Base-by-base conservation (phyloP, 768 basidiomycete species). In the Tulasnella sp. region DNA sequence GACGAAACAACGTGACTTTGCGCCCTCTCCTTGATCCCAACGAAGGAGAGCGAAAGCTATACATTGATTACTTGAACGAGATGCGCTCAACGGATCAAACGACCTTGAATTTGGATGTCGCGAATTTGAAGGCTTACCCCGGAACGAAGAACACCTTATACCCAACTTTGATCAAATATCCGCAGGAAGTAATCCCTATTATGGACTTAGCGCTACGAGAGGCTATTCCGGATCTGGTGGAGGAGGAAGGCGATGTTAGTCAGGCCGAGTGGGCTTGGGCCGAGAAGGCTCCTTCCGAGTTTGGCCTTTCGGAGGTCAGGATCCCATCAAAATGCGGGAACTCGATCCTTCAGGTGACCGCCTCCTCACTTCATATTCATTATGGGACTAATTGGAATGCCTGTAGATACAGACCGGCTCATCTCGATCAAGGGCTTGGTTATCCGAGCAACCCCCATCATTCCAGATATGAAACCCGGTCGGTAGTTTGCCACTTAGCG, bases 191-290 rank as follows among this genome's bases (percentile, higher is more conserved):
- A 68, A 88, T 99, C 69, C 97, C 97, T 1, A 94, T 93, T 31
- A 96, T 98, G 92, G 97, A 99, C 86, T 94, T 97, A 80, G 91
- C 95, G 0, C 84, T 99, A 79, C 96, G 96, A 83, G 97, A 98
- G 81, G 85, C 93, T 71, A 93, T 98, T 92, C 84, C 97, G 72
- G 93, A 94, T 79, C 81, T 92, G 58, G 94, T 93, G 0, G 93
- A 96, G 71, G 85, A 89, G 79, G 95, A 97, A 79, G 91, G 91
- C 81, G 86, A 87, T 77, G 87, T 86, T 9, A 64, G 29, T 34
- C 91, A 89, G 4, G 82, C 86, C 80, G 90, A 91, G 93, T 89
- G n/a, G 93, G 94, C 93, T 82, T 85, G 36, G 93, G 91, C 0
- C 86, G 85, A 39, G 86, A 67, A 76, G 9, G 67, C 75, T 22